phyloP scores from a whole-genome alignment of 768 basidiomycete species.

The Rhizopogon roseolus region DNA sequence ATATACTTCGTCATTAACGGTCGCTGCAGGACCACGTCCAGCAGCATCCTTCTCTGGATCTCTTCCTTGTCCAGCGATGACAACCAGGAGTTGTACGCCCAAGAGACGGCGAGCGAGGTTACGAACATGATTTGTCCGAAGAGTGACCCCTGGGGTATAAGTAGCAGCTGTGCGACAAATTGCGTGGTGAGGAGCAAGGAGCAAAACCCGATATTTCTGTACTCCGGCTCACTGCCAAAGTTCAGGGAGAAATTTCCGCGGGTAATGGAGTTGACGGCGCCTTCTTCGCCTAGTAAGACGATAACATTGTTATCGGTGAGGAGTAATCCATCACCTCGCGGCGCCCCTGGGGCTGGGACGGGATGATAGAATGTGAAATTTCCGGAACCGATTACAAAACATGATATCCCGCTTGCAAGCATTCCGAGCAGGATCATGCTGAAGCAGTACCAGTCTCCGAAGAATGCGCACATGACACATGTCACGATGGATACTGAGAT shows the following conservation, averaged over 20 bases:
- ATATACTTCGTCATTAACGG: conserved; percentile 20
- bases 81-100: conserved; percentile 30
- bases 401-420: conserved; percentile 25
- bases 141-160: conserved; percentile 26
- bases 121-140: conserved; percentile 35
- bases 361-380: conserved; percentile 22
- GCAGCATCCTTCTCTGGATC: conserved; percentile 19
- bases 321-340: conserved; percentile 28
- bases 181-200: conserved; percentile 28
- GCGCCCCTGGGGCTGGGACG: conserved; percentile 17
- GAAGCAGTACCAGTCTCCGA: conserved; percentile 29
- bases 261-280: conserved; percentile 26
- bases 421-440: conserved; percentile 30
- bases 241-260: conserved; percentile 25
- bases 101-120: conserved; percentile 27
- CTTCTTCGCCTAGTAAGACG: conserved; percentile 24
- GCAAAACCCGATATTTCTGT: conserved; percentile 23
- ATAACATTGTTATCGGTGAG: conserved; percentile 18
- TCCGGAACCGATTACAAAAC: conserved; percentile 29
- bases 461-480: conserved; percentile 23
- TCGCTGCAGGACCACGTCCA: conserved; percentile 16
- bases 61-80: conserved; percentile 33
- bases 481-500: conserved; percentile 25
- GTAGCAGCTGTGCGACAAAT: conserved; percentile 30
- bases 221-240: conserved; percentile 22